These are phyloP conservation scores for Colletotrichum euphorbiae DNA, from an alignment of 2,329 filamentous ascomycete species.

Conservation along the genomic window DNA sequence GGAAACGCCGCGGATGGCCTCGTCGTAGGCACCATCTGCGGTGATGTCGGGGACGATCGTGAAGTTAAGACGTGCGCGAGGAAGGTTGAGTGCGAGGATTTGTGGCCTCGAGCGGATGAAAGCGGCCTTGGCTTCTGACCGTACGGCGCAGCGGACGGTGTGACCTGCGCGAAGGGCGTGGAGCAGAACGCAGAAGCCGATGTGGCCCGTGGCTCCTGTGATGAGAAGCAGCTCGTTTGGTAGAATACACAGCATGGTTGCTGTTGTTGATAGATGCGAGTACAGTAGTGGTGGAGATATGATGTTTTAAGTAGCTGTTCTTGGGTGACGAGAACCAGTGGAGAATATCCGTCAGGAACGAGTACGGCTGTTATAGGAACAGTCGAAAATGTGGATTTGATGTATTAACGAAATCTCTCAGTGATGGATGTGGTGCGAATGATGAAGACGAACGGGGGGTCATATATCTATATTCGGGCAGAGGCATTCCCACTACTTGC, in stretches of 20 bases:
- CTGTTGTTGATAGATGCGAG: background rate
- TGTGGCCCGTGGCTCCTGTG: conserved; percentile 48
- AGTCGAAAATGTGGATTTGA: conserved; percentile 3
- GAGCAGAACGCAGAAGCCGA: conserved; percentile 47
- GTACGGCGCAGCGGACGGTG: conserved; percentile 47
- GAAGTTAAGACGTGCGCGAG: conserved; percentile 43
- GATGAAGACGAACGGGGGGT: background rate
- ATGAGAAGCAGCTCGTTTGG: conserved; percentile 42
- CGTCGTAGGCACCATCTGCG: conserved; percentile 52
- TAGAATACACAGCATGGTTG: conserved; percentile 33
- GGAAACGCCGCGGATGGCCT: conserved; percentile 54
- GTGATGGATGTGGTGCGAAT: conserved; percentile 11
- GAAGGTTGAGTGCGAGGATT: conserved; percentile 39
- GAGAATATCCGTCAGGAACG: conserved; percentile 19
- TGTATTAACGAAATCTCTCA: conserved; percentile 3
- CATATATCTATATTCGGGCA: conserved; percentile 28
- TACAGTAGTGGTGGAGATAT: background rate
- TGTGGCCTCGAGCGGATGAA: conserved; percentile 32
- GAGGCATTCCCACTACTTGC: conserved; percentile 12
- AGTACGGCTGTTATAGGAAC: background rate
- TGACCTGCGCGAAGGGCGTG: conserved; percentile 45
- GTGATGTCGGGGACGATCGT: conserved; percentile 53
- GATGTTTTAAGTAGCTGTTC: conserved; percentile 7
- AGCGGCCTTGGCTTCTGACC: conserved; percentile 42
- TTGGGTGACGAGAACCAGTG: conserved; percentile 6